These are phyloP conservation scores for Teratosphaeria pseudoeucalypti DNA, from an alignment of 2,329 filamentous ascomycete genomes.

Conservation along the genomic window DNA sequence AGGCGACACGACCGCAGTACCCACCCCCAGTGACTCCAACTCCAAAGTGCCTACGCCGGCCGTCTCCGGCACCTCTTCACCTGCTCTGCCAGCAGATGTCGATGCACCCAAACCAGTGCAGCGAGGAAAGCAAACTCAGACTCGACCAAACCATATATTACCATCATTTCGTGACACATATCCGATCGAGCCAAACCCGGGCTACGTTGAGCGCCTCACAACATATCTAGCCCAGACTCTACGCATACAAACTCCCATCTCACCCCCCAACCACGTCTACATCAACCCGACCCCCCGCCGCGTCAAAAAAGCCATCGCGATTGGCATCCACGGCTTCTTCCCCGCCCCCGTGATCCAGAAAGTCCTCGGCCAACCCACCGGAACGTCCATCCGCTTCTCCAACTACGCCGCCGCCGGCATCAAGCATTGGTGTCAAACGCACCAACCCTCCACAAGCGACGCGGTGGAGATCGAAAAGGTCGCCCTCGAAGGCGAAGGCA, in stretches of 20 bases:
- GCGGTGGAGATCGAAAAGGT: conserved; percentile 81
- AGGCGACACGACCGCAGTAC: conserved; percentile 7
- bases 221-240: conserved; percentile 28
- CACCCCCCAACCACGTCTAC: conserved; percentile 57
- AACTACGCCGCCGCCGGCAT: conserved; percentile 78
- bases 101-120: conserved; percentile 26
- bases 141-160: conserved; percentile 52
- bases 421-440: conserved; percentile 64
- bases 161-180: conserved; percentile 63
- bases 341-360: conserved; percentile 78
- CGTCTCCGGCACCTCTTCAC: conserved; percentile 11
- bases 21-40: conserved; percentile 11
- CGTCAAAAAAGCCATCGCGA: conserved; percentile 78
- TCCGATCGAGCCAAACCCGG: conserved; percentile 33
- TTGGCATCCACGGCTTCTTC: conserved; percentile 90
- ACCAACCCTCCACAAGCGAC: conserved; percentile 48
- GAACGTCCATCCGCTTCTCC: conserved; percentile 87
- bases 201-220: conserved; percentile 31
- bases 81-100: conserved; percentile 8
- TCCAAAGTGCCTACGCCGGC: conserved; percentile 11
- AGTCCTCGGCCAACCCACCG: conserved; percentile 87
- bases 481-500: conserved; percentile 87
- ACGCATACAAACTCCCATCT: conserved; percentile 27
- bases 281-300: conserved; percentile 57
- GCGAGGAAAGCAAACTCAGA: conserved; percentile 16